Evolutionary conservation across 345 rosid genomes (phyloP).

Genomic region (Gossypium bickii): DNA sequence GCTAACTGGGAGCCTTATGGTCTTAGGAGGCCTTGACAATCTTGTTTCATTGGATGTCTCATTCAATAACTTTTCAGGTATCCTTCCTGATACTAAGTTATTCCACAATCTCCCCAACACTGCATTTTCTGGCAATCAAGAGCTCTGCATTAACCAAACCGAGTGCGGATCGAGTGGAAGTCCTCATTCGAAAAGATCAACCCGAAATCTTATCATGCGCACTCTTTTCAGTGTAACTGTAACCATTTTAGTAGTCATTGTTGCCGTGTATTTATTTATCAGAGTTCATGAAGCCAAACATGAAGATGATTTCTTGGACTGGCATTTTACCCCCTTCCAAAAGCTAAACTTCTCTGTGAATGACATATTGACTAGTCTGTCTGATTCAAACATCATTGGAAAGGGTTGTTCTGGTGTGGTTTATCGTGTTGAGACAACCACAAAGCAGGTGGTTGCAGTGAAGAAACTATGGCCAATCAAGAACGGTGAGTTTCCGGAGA

Average conservation of each 20-base stretch:
- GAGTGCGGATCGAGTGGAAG: constrained; percentile 24
- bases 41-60: constrained; percentile 62
- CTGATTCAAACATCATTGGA: constrained; percentile 54
- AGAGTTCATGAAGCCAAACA: constrained; percentile 28
- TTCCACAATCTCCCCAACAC: constrained; percentile 45
- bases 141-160: constrained; percentile 44
- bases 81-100: constrained; percentile 55
- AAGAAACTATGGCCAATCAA: constrained; percentile 65
- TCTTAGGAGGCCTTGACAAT: constrained; percentile 46
- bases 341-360: constrained; percentile 55
- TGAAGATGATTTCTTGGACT: constrained; percentile 38
- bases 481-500: constrained; percentile 42
- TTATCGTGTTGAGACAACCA: constrained; percentile 53
- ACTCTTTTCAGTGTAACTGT: constrained; percentile 37
- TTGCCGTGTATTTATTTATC: constrained; percentile 33
- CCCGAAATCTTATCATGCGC: constrained; percentile 34
- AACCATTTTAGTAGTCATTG: constrained; percentile 31
- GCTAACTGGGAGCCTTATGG: constrained; percentile 42
- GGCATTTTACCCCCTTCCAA: constrained; percentile 65
- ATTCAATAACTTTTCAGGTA: constrained; percentile 54
- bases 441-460: constrained; percentile 56
- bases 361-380: constrained; percentile 42
- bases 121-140: constrained; percentile 45
- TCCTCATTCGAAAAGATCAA: constrained; percentile 26
- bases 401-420: constrained; percentile 69